Evolutionary conservation across 805 yeast species (phyloP), one percentile per base, ranked within the genome.

Genomic region (Hanseniaspora occidentalis): DNA sequence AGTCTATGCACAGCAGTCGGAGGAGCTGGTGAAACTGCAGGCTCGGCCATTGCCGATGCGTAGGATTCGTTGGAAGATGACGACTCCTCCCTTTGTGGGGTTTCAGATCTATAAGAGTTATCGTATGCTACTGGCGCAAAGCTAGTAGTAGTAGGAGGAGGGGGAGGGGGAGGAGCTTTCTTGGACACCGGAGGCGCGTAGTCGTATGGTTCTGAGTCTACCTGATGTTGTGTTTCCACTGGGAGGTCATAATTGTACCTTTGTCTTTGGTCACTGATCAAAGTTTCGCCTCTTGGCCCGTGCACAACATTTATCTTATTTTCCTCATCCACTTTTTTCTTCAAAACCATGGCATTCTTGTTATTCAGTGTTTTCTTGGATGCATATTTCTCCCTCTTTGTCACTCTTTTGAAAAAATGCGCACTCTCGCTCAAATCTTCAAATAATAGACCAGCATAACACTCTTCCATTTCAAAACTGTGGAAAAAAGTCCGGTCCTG

Each of bases 401-500:
- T 66, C 3, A 92, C 86, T 45, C 85, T 70, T 57, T 88, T 89
- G 57, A 65, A 69, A 64, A 92, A 86, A 52, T 81, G 89, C 3
- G 83, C 65, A 0, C 97, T 97, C 50, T 92, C 98, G 39, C 65
- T 68, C 42, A 82, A 75, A 61, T 89, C 96, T 49, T 86, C 95
- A 58, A 92, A 92, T 39, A 92, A 61, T 18, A 92, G 66, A 0
- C 97, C 98, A 9, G 77, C 86, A 39, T 69, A 70, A 56, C 95
- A 88, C 18, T 84, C 94, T 50, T 92, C 97, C 36, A 85, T 66
- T 64, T 92, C 98, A 62, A 92, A 92, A 6, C 94, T 70, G 58
- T 92, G 97, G 69, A 92, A 92, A 61, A 84, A 92, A 31, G 94
- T 77, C 24, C 98, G 73, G 59, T 92, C 98, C 60, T 92, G 97